Evolutionary conservation across 106 monocot genomes (phyloP).

Genomic region (Dendrobium catenatum): DNA sequence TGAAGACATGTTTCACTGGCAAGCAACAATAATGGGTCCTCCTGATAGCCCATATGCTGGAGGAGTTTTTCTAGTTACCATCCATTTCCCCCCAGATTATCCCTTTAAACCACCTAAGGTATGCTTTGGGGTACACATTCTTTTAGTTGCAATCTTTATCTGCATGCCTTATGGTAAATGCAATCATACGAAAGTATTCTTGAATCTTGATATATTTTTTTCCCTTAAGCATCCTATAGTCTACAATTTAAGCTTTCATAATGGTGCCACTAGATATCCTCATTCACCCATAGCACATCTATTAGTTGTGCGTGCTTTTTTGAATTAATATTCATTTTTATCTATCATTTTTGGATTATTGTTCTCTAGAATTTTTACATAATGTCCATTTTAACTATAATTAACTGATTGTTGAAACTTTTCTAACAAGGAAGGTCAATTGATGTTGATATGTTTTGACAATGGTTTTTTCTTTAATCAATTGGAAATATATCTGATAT

Average conservation of each 20-base stretch:
- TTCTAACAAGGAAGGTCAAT: neutral
- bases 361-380: neutral
- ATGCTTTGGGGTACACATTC: neutral
- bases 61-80: slow-evolving; percentile 24
- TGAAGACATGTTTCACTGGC: slow-evolving; percentile 34
- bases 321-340: neutral
- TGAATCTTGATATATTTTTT: neutral
- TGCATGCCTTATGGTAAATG: neutral
- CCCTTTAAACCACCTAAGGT: slow-evolving; percentile 30
- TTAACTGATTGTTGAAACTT: neutral
- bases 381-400: neutral
- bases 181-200: neutral
- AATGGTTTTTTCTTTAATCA: neutral
- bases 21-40: slow-evolving; percentile 35
- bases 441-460: neutral
- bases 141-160: neutral
- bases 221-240: neutral
- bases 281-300: neutral
- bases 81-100: slow-evolving; percentile 39
- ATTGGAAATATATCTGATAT: too few species aligned
- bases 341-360: neutral
- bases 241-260: neutral
- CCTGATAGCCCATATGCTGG: slow-evolving; percentile 26
- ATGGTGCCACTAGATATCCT: neutral
- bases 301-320: neutral